Conservation (phyloP, 257 asterid species). For the Ajuga chamaepitys region DNA sequence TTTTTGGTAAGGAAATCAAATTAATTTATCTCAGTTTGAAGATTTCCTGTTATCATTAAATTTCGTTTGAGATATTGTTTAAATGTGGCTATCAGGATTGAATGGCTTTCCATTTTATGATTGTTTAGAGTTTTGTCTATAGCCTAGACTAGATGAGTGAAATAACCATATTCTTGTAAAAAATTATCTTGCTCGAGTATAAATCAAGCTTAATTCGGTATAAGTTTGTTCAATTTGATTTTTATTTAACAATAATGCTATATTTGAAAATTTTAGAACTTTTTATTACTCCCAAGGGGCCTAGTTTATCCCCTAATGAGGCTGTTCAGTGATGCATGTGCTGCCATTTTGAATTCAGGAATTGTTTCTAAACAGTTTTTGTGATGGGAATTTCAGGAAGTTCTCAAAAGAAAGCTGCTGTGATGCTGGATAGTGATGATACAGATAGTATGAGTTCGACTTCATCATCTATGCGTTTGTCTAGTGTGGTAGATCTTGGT, state of each 20-base stretch:
- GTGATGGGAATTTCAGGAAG: constrained; percentile 40
- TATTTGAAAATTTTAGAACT: background rate
- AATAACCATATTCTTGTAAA: background rate
- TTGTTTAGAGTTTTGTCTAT: background rate
- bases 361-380: constrained; percentile 4
- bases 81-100: background rate
- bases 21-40: background rate
- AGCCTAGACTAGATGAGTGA: background rate
- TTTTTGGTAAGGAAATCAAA: too few relatives aligned
- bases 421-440: constrained; percentile 84
- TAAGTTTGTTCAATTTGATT: background rate
- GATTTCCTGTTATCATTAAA: background rate
- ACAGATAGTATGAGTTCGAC: constrained; percentile 73
- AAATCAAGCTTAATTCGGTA: background rate
- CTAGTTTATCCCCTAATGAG: background rate
- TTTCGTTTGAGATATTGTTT: background rate
- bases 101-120: background rate
- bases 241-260: background rate
- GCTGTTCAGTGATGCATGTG: background rate
- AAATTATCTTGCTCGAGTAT: background rate
- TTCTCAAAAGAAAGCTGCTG: constrained; percentile 68
- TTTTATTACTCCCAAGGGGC: background rate
- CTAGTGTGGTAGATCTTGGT: constrained; percentile 27
- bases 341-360: background rate
- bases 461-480: constrained; percentile 48